Evolutionary conservation across 2,329 filamentous ascomycete species (phyloP).

Genomic region (Berkeleyomyces rouxiae): DNA sequence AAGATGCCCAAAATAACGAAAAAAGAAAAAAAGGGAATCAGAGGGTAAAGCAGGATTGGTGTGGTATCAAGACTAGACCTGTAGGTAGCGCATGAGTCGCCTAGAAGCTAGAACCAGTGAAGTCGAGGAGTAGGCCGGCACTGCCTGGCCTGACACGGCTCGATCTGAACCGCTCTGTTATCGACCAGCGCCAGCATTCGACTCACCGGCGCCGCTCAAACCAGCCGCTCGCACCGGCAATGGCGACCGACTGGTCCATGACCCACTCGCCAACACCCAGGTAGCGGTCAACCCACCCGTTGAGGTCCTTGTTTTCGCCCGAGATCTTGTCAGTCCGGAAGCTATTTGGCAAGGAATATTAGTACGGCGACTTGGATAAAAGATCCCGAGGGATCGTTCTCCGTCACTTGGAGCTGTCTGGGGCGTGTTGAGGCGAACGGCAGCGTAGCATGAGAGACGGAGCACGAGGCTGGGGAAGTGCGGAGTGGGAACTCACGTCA

Average conservation of each 20-base stretch:
- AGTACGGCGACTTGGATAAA: neutral
- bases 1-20: neutral
- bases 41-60: neutral
- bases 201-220: conserved; percentile 75
- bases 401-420: no score
- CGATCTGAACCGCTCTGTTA: neutral
- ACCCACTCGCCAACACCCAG: conserved; percentile 92
- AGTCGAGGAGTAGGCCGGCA: neutral
- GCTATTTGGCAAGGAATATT: conserved; percentile 31
- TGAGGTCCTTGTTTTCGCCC: conserved; percentile 62
- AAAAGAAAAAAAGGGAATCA: neutral
- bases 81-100: neutral
- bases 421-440: neutral
- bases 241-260: conserved; percentile 90
- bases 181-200: neutral
- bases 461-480: no score
- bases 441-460: no score
- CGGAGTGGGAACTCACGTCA: conserved; percentile 59
- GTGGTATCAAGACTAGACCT: neutral
- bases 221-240: conserved; percentile 73
- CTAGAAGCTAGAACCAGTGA: neutral
- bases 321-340: conserved; percentile 73
- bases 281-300: conserved; percentile 84
- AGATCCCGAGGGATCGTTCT: no score
- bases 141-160: neutral